Evolutionary conservation across 208 protist species (phyloP), one percentile per base, ranked within the genome.

Genomic region (Trypanosoma rangeli): DNA sequence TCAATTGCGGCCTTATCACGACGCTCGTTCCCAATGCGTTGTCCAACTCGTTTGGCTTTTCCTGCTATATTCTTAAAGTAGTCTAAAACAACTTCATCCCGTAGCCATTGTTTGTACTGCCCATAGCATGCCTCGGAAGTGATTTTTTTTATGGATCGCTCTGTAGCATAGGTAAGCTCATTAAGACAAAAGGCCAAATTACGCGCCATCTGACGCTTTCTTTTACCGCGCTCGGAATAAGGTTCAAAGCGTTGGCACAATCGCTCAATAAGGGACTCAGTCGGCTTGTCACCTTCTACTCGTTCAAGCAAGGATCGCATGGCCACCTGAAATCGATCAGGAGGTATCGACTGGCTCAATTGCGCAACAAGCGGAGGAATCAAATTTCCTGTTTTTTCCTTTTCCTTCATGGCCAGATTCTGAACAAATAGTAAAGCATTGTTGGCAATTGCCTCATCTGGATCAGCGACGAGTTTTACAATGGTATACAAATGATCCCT

Each of bases 341-440:
- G 31, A 22, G 89, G 92, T 81, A 96, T 92, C 22, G 81, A 66
- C n/a, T 69, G 70, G 69, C 77, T 94, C 53, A 96, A 74, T 78
- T 92, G 82, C 7, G 80, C 74, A 44, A 94, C 84, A 63, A 96
- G 73, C 20, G 88, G 88, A 54, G 92, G 92, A 57, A 96, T 94
- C 48, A 96, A 71, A 68, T 96, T 96, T 48, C 92, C 92, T 0
- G 82, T 92, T 75, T 86, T 90, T 64, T 94, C 87, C 73, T 94
- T 94, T 70, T 94, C 85, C 73, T 94, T 96, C 79, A 92, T 63
- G 18, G 87, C 88, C 33, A 96, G 68, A 65, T 94, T 94, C 70
- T 94, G 88, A 50, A 96, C 89, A 83, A 96, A 96, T 44, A 80
- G 90, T 26, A 94, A 65, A 31, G 92, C 92, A 72, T 93, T 96